phyloP scores from a whole-genome alignment of 2,329 filamentous ascomycete genomes.

The Cladosporium sphaerospermum region DNA sequence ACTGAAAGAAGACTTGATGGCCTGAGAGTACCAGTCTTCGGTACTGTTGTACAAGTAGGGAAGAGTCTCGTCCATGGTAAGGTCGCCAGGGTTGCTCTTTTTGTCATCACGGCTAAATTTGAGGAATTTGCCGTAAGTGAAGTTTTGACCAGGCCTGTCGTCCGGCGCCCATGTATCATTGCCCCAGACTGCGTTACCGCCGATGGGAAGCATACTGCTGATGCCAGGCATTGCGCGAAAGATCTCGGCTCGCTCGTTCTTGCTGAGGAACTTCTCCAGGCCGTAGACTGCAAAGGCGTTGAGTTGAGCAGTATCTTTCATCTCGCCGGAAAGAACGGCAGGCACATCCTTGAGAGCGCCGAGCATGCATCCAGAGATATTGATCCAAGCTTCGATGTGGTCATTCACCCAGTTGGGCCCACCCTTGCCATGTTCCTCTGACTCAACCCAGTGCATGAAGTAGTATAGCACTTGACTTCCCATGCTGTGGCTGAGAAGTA shows the following conservation, averaged over 20 bases:
- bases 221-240: conserved; percentile 97
- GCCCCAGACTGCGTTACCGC: conserved; percentile 92
- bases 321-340: conserved; percentile 88
- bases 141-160: conserved; percentile 65
- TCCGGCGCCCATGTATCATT: conserved; percentile 83
- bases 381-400: conserved; percentile 92
- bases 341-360: conserved; percentile 87
- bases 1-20: conserved; percentile 71
- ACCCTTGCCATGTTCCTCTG: conserved; percentile 68
- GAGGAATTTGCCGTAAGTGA: conserved; percentile 73
- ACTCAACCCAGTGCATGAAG: conserved; percentile 76
- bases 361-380: conserved; percentile 96
- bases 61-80: conserved; percentile 74
- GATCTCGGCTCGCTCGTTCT: conserved; percentile 83
- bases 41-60: conserved; percentile 70
- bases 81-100: conserved; percentile 50
- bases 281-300: conserved; percentile 96
- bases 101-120: conserved; percentile 68
- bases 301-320: conserved; percentile 95
- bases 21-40: conserved; percentile 78
- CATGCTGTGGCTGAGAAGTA: conserved; percentile 93
- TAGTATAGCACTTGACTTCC: conserved; percentile 90
- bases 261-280: conserved; percentile 88
- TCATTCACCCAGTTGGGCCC: conserved; percentile 85
- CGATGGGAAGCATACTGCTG: conserved; percentile 92